Evolutionary conservation across 345 rosid genomes (phyloP).

Genomic region (Dipteronia dyeriana): DNA sequence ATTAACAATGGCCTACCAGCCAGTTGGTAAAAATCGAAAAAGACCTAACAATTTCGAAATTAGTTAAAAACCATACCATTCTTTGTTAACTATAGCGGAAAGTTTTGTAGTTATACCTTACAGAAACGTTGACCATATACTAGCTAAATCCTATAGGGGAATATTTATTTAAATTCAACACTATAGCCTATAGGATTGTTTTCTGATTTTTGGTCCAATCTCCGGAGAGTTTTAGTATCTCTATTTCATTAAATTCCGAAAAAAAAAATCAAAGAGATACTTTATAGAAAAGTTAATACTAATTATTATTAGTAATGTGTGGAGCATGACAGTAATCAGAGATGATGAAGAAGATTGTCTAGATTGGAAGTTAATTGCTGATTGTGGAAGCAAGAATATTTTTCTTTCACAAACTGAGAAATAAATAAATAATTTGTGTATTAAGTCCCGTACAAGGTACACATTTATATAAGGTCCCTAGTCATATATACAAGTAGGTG

Average conservation of each 20-base stretch:
- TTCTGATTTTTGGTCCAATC: too few species aligned
- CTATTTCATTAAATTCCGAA: not conserved
- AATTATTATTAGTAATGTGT: not conserved
- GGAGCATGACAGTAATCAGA: not conserved
- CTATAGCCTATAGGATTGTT: too few species aligned
- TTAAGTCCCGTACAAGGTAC: not conserved
- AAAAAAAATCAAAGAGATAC: not conserved
- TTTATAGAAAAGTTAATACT: not conserved
- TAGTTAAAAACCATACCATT: too few species aligned
- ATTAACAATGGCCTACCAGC: not conserved
- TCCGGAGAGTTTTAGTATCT: not conserved
- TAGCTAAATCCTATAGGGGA: too few species aligned
- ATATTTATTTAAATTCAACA: too few species aligned
- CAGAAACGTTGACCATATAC: too few species aligned
- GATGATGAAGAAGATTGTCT: not conserved
- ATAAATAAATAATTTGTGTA: too few species aligned
- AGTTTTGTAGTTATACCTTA: too few species aligned
- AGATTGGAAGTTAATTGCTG: not conserved
- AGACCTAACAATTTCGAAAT: not conserved
- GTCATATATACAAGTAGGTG: not conserved
- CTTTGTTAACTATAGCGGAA: too few species aligned
- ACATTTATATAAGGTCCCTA: not conserved
- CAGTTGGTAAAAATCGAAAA: not conserved
- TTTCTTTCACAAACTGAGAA: not conserved
- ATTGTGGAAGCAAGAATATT: conserved; percentile 5